Percentiles rank a stretch among this genome's conserved stretches.
These are phyloP conservation scores for Bruguiera hainesii DNA, from an alignment of 441 rosid genomes.

Conservation along the genomic window DNA sequence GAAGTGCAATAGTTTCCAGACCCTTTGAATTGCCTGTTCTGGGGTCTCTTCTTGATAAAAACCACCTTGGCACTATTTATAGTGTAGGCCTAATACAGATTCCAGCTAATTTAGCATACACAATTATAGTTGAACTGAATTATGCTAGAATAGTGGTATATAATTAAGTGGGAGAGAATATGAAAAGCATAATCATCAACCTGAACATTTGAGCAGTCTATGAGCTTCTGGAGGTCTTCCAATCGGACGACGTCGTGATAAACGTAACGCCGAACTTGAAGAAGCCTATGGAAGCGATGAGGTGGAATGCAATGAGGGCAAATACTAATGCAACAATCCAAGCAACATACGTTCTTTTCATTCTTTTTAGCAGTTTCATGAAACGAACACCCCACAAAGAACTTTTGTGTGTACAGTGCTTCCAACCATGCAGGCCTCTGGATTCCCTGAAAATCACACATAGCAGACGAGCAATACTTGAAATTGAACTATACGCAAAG, in stretches of 20 bases:
- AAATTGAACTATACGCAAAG: neutral
- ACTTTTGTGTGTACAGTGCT: conserved; percentile 70
- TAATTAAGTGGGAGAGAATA: neutral
- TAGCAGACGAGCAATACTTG: neutral
- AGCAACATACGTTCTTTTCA: conserved; percentile 84
- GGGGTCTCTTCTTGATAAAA: conserved; percentile 95
- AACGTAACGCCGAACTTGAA: conserved; percentile 93
- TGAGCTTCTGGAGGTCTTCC: conserved; percentile 87
- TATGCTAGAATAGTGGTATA: neutral
- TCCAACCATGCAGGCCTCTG: conserved; percentile 92
- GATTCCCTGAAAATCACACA: conserved; percentile 39
- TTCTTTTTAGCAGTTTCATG: conserved; percentile 86
- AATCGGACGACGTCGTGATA: conserved; percentile 92
- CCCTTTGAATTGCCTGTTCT: conserved; percentile 88
- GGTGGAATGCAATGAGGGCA: conserved; percentile 93
- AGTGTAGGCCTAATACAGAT: conserved; percentile 55
- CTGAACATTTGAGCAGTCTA: conserved; percentile 95
- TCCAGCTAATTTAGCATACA: neutral
- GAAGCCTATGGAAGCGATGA: conserved; percentile 81
- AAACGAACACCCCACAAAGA: conserved; percentile 69
- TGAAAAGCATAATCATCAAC: conserved; percentile 23
- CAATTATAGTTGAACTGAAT: conserved; percentile 1
- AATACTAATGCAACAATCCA: conserved; percentile 85
- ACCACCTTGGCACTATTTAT: conserved; percentile 92
- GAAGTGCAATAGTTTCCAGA: conserved; percentile 88